A percentile compares a stretch with the other conserved stretches of the same genome.
These are phyloP conservation scores for Saccharomyces mikatae DNA, from an alignment of 805 yeast species.

Conservation along the genomic window DNA sequence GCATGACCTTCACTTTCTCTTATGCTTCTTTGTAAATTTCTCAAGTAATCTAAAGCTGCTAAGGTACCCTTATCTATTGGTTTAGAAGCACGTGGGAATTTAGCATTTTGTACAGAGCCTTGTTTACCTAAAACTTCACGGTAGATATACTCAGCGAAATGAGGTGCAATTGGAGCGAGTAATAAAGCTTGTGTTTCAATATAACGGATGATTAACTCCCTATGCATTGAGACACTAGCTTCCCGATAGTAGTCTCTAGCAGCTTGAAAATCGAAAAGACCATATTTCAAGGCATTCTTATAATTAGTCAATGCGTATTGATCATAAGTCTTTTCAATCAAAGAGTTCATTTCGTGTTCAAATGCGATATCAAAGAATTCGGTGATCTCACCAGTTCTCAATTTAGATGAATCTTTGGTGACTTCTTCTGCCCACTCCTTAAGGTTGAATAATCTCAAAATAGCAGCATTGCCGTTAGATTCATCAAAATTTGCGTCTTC, in stretches of 20 bases:
- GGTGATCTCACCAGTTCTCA: constrained; percentile 47
- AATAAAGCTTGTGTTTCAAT: constrained; percentile 80
- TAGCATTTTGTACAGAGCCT: constrained; percentile 61
- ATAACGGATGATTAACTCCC: constrained; percentile 69
- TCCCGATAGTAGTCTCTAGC: constrained; percentile 97
- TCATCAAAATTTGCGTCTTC: constrained; percentile 99
- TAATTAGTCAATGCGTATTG: constrained; percentile 67
- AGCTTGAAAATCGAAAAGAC: constrained; percentile 88
- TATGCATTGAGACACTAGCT: constrained; percentile 61
- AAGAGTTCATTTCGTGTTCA: constrained; percentile 83
- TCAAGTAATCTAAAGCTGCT: constrained; percentile 72
- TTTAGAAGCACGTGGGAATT: constrained; percentile 69
- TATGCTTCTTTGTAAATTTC: constrained; percentile 68
- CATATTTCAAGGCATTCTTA: constrained; percentile 83
- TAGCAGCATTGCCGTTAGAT: constrained; percentile 93
- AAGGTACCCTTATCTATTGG: constrained; percentile 54
- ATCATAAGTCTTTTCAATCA: constrained; percentile 65
- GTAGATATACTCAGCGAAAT: constrained; percentile 85
- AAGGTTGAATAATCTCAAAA: constrained; percentile 81
- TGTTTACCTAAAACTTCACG: constrained; percentile 66
- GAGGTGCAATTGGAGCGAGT: constrained; percentile 91
- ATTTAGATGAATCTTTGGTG: constrained; percentile 40
- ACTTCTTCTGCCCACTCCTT: constrained; percentile 93
- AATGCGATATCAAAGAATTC: constrained; percentile 80
- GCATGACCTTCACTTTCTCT: constrained; percentile 90